These are phyloP conservation scores for Myxozyma geophila DNA, from an alignment of 805 yeast species.

Conservation along the genomic window DNA sequence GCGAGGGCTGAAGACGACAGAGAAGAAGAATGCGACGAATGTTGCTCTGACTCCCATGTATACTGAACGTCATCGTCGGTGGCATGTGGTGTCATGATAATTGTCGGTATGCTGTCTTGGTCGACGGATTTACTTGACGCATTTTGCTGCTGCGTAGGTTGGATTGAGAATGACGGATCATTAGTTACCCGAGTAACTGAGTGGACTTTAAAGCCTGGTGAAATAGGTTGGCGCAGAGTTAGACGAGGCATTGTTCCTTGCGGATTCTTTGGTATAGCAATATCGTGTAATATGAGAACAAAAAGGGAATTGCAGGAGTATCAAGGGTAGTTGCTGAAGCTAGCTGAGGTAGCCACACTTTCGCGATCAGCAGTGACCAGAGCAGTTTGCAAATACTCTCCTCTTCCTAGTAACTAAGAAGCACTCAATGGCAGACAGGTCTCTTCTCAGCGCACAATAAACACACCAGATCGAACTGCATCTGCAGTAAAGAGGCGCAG, in stretches of 20 bases:
- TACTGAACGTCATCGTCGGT: not conserved
- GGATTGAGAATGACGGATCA: not conserved
- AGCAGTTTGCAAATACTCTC: too few species aligned
- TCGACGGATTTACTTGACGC: not conserved
- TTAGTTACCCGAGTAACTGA: conserved; percentile 6
- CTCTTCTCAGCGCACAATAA: too few species aligned
- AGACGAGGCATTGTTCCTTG: not conserved
- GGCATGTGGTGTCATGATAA: conserved; percentile 2
- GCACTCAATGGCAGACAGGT: too few species aligned
- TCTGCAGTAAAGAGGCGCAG: too few species aligned
- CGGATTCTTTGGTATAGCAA: not conserved
- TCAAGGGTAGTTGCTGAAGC: too few species aligned
- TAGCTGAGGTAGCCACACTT: too few species aligned
- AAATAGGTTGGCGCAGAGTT: not conserved
- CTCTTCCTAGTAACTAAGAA: too few species aligned
- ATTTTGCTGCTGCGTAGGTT: not conserved
- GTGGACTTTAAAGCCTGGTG: conserved; percentile 8
- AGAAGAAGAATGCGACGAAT: not conserved
- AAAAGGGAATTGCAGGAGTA: too few species aligned
- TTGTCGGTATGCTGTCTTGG: not conserved
- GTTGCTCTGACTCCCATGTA: not conserved
- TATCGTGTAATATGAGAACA: too few species aligned
- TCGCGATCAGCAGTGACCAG: too few species aligned
- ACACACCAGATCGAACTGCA: too few species aligned
- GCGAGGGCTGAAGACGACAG: not conserved